Base-by-base conservation (phyloP, 2,329 filamentous ascomycete genomes). In the Ophiocordyceps sinensis region DNA sequence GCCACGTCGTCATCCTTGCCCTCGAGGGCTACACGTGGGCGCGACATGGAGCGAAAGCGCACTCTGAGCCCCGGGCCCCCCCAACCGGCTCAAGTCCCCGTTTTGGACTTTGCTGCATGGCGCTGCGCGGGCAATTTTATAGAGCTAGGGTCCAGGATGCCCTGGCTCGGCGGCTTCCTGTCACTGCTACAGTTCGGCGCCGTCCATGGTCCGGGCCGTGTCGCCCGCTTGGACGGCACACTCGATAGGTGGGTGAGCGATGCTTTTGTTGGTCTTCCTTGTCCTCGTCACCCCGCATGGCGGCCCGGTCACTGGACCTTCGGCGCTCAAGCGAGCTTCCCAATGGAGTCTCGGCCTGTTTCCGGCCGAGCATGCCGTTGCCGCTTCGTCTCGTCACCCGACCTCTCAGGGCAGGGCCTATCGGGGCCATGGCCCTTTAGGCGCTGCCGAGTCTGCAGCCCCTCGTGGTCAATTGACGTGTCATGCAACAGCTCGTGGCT, bases 121-220 rank as follows among this genome's bases (percentile, higher is more conserved):
- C 69, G 77, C 52, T 85, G 83, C 61, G 59, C 81, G 43, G 79
- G 78, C 46, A 79, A 77, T 58, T 62, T 94, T 47, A 63, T 87
- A 50, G 79, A 87, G 67, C 63, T 94, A 55, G 71, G 81, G 50
- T 61, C 67, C 49, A 83, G 86, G 61, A 94, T 94, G 86, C 89
- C 89, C 47, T 96, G 89, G 89, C 72, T 94, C 43, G 72, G 71
- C 55, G 85, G 85, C 56, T 66, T 75, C 50, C 59, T 91, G 45
- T 82, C 83, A 43, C 73, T 94, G 61, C 59, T 82, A 50, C 85
- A 91, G 63, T 80, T 83, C 69, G 70, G 77, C 50, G 71, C 79
- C 53, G 63, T 89, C 54, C 68, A 70, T 53, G 85, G 87, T 21
- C 85, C 85, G 48, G 84, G 86, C 53, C 74, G 65, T 62, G 62